phyloP scores from a whole-genome alignment of 2,329 filamentous ascomycete species.

The Cercospora sojina region DNA sequence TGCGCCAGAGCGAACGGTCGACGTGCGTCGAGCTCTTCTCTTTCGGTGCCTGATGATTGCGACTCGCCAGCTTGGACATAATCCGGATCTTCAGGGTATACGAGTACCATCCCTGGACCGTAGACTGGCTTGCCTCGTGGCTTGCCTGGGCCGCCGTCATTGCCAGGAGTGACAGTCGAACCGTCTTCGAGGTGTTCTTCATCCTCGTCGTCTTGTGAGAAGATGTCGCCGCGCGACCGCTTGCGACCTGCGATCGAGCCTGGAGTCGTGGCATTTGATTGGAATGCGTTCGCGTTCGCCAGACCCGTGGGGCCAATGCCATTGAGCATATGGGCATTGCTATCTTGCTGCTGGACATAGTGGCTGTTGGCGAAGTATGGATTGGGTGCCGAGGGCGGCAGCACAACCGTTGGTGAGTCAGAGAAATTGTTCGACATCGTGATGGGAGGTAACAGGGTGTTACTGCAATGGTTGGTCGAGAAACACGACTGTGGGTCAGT shows the following conservation, averaged over 20 bases:
- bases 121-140: conserved; percentile 66
- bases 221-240: conserved; percentile 71
- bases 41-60: conserved; percentile 69
- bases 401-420: conserved; percentile 48
- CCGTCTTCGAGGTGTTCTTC: conserved; percentile 52
- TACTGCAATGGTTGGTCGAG: not conserved
- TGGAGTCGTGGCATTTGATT: conserved; percentile 29
- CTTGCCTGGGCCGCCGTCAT: conserved; percentile 49
- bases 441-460: conserved; percentile 2
- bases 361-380: conserved; percentile 36
- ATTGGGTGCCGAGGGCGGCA: conserved; percentile 44
- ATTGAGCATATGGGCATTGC: conserved; percentile 23
- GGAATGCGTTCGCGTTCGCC: conserved; percentile 25
- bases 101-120: conserved; percentile 70
- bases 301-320: conserved; percentile 29
- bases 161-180: conserved; percentile 43
- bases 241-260: conserved; percentile 62
- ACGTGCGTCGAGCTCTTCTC: conserved; percentile 57
- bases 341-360: conserved; percentile 26
- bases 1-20: conserved; percentile 38
- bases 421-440: conserved; percentile 42
- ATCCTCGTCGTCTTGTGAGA: conserved; percentile 60
- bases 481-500: conserved; percentile 28
- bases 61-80: too few relatives aligned
- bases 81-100: conserved; percentile 62